Evolutionary conservation across 305 asterid species (phyloP).

Genomic region (Rubia tinctorum): DNA sequence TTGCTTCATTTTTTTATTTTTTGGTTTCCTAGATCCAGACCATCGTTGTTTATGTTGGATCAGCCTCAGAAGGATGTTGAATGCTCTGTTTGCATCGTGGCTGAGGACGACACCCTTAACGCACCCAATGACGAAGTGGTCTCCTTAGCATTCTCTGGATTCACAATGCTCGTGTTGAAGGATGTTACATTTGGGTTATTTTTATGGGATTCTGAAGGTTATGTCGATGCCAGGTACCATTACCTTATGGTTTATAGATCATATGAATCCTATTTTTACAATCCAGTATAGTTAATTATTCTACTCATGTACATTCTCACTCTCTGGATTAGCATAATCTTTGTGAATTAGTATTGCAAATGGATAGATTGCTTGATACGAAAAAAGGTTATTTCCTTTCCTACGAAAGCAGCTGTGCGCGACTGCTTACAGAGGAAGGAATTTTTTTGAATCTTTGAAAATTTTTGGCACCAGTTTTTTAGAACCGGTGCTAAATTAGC

Average conservation of each 20-base stretch:
- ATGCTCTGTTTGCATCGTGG: no score
- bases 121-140: constrained; percentile 62
- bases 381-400: no score
- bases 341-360: background rate
- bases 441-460: no score
- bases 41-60: no score
- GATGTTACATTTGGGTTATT: constrained; percentile 94
- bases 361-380: background rate
- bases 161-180: constrained; percentile 80
- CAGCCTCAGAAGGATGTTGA: no score
- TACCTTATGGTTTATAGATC: constrained; percentile 52
- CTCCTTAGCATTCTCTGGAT: constrained; percentile 64
- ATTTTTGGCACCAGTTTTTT: no score
- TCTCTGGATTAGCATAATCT: background rate
- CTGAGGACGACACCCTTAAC: constrained; percentile 65
- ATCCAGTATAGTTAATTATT: background rate
- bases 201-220: constrained; percentile 85
- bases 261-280: no score
- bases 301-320: constrained; percentile 7
- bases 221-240: constrained; percentile 65
- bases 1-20: no score
- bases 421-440: no score
- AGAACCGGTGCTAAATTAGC: no score
- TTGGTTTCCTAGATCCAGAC: no score
- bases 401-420: no score